phyloP scores from a whole-genome alignment of 495 filamentous ascomycete species.

The Aspergillus kassunensis region DNA sequence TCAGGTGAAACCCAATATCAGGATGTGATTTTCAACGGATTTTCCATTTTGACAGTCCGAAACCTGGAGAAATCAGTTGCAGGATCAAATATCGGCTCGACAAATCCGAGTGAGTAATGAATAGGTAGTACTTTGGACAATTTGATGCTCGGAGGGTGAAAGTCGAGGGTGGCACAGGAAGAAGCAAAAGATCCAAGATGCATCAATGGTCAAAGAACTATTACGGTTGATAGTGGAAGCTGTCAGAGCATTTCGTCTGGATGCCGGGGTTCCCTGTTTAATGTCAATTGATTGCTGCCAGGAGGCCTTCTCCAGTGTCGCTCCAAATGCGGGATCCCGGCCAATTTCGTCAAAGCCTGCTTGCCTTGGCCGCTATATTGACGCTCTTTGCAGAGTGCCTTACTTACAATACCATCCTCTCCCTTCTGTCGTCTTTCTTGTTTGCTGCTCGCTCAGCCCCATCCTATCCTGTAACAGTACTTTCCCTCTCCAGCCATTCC shows the following conservation, averaged over 20 bases:
- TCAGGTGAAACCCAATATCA: neutral
- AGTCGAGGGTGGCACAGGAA: constrained; percentile 2
- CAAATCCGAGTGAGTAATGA: too few species aligned
- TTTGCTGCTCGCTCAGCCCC: constrained; percentile 1
- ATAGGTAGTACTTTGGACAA: too few species aligned
- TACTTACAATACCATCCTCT: too few species aligned
- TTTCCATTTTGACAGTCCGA: neutral
- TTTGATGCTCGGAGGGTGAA: neutral
- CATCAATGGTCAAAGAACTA: constrained; percentile 4
- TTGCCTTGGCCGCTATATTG: neutral
- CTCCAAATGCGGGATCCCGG: constrained; percentile 16
- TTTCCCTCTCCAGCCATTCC: neutral
- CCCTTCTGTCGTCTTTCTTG: constrained; percentile 4
- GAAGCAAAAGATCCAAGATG: neutral
- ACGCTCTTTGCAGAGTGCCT: constrained; percentile 9
- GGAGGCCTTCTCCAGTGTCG: neutral
- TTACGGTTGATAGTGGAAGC: neutral
- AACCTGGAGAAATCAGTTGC: neutral
- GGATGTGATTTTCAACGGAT: neutral
- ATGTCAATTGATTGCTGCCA: neutral
- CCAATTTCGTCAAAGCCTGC: constrained; percentile 10
- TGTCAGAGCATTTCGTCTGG: too few species aligned
- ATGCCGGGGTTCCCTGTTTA: neutral
- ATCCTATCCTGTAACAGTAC: too few species aligned
- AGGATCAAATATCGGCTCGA: neutral